Evolutionary conservation across 1,284 basidiomycete species (phyloP).

Genomic region (Golubevia sp.): DNA sequence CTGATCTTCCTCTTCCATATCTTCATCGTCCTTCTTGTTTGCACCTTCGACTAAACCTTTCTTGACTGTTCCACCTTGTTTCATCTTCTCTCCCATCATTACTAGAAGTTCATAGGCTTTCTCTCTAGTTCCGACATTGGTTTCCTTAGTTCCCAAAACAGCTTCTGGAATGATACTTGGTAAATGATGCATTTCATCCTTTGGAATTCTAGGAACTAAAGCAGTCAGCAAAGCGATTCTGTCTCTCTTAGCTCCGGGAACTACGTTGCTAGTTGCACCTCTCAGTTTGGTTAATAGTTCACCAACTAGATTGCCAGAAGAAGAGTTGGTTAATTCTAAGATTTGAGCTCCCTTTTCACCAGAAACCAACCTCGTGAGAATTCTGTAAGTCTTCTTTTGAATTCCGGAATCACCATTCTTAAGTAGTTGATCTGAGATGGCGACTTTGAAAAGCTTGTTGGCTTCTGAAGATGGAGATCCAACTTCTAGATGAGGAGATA

Average conservation of each 20-base stretch:
- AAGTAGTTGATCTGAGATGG: conserved; percentile 69
- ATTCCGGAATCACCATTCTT: conserved; percentile 63
- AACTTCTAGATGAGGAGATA: conserved; percentile 69
- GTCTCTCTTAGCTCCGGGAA: conserved; percentile 81
- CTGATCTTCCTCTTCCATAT: conserved; percentile 69
- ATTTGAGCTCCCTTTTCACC: conserved; percentile 20
- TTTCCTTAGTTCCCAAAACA: conserved; percentile 96
- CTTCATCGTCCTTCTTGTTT: conserved; percentile 71
- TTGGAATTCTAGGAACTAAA: conserved; percentile 75
- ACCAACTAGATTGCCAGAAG: conserved; percentile 15
- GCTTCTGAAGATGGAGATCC: conserved; percentile 22
- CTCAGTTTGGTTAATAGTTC: conserved; percentile 42
- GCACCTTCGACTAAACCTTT: conserved; percentile 74
- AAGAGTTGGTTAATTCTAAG: not conserved
- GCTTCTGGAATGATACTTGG: conserved; percentile 91
- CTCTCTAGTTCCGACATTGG: conserved; percentile 86
- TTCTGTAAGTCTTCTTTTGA: conserved; percentile 94
- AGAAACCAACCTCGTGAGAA: conserved; percentile 69
- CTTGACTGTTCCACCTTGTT: conserved; percentile 80
- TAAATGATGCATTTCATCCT: conserved; percentile 78
- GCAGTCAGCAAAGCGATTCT: conserved; percentile 77
- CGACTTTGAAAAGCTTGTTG: conserved; percentile 66
- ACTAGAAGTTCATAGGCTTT: conserved; percentile 90
- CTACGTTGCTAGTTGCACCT: conserved; percentile 65
- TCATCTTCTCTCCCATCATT: conserved; percentile 91